Evolutionary conservation across 108 stramenopile species (phyloP), one percentile per base, ranked within the genome.

Genomic region (Pelagomonas calceolata): DNA sequence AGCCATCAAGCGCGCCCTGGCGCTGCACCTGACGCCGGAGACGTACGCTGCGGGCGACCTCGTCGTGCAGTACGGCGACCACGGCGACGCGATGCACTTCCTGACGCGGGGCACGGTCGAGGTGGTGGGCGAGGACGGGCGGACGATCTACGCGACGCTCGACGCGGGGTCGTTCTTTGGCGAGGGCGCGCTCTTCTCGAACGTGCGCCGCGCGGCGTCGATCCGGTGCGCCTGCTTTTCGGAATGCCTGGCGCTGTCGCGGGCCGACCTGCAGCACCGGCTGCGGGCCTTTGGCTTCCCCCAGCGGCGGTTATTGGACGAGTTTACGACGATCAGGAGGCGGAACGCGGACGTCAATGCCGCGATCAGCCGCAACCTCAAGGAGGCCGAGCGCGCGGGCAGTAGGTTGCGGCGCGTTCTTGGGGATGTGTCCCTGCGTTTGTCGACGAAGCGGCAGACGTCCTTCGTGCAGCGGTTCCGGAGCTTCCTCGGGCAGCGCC

Each of bases 71-170:
- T 64, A 67, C 69, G 84, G 81, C 39, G 86, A 87, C 65, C 77
- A 83, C 68, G 84, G 84, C 17, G 75, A 75, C 46, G 78, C 79
- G 36, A 87, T 87, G 84, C 84, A 79, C 81, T 87, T 87, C 65
- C 64, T 87, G 34, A 75, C 77, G 30, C 35, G 67, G 39, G 85
- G 85, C 16, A 78, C 64, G 35, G 84, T 83, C n/a, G 45, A 74
- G 60, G 82, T 81, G 14, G 76, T 85, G 17, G 63, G 73, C 44
- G 78, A 71, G 32, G 74, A 80, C 44, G 69, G 44, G 12, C 36
- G 44, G 26, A 84, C 79, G 15, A 65, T 82, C n/a, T 82, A 80
- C 44, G 81, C 86, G 12, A 87, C 82, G 39, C 67, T 87, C 21
- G 44, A 63, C n/a, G 74, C 68, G 66, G 86, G 84, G 4, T 45